These are phyloP conservation scores for Candida glaebosa DNA, from an alignment of 805 yeast species.

Conservation along the genomic window DNA sequence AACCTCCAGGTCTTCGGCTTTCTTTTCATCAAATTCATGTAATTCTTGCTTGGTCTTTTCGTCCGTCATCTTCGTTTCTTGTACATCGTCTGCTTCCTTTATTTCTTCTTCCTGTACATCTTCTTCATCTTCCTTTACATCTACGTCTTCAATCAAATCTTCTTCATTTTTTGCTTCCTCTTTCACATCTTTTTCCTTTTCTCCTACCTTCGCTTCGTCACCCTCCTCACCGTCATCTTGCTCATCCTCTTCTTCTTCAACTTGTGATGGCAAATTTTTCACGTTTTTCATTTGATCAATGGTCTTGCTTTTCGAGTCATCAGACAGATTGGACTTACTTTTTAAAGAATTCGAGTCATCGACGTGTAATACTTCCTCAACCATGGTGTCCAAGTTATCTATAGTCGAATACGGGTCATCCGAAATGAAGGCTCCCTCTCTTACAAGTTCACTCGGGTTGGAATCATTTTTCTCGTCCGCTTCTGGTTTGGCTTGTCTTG, in stretches of 20 bases:
- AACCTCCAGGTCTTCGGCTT: too few relatives aligned
- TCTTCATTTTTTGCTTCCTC: not conserved
- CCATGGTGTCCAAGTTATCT: constrained; percentile 48
- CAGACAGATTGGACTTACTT: constrained; percentile 5
- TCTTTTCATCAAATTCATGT: too few relatives aligned
- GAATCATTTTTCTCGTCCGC: constrained; percentile 28
- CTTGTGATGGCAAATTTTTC: not conserved
- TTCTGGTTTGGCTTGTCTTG: constrained; percentile 36
- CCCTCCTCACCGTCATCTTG: not conserved
- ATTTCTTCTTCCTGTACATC: too few relatives aligned
- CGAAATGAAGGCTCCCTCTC: constrained; percentile 54
- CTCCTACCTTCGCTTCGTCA: not conserved
- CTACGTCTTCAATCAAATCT: constrained; percentile 5
- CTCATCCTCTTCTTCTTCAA: not conserved
- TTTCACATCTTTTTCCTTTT: constrained; percentile 1
- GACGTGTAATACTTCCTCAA: constrained; percentile 40
- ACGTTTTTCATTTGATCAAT: not conserved
- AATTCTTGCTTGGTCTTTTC: too few relatives aligned
- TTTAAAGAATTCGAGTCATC: constrained; percentile 1
- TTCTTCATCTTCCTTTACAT: constrained; percentile 6
- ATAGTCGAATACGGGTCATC: constrained; percentile 50
- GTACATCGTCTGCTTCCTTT: too few relatives aligned
- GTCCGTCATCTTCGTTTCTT: too few relatives aligned
- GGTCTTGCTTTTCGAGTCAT: constrained; percentile 5
- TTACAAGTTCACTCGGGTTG: constrained; percentile 37